These are phyloP conservation scores for Cercospora canescens DNA, from an alignment of 2,329 filamentous ascomycete species.

Conservation along the genomic window DNA sequence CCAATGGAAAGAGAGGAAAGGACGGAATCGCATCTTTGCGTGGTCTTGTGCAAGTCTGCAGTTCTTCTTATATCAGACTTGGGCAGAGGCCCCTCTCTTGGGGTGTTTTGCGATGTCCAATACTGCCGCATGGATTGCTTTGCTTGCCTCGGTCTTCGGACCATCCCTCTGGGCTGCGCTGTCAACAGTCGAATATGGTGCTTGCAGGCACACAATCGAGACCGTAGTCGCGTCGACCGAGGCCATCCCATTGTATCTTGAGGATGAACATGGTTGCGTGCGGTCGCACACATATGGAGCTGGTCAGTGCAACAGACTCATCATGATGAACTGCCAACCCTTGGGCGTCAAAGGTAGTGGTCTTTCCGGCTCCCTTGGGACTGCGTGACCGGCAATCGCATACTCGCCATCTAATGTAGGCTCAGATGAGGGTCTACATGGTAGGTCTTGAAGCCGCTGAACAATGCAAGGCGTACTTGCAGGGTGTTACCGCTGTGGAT, in stretches of 20 bases:
- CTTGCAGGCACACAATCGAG: not conserved
- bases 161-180: not conserved
- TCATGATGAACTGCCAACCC: too few relatives aligned
- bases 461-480: too few relatives aligned
- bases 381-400: too few relatives aligned
- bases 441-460: too few relatives aligned
- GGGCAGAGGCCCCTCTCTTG: not conserved
- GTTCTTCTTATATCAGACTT: constrained; percentile 1
- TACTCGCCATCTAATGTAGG: too few relatives aligned
- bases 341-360: not conserved
- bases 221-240: too few relatives aligned
- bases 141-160: not conserved
- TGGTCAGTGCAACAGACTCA: not conserved
- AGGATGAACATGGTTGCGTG: not conserved
- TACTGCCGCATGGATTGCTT: not conserved
- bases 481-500: too few relatives aligned
- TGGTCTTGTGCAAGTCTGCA: not conserved
- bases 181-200: not conserved
- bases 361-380: not conserved
- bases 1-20: not conserved
- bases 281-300: not conserved
- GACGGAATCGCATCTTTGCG: not conserved
- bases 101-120: not conserved
- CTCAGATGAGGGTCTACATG: too few relatives aligned
- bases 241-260: not conserved